Evolutionary conservation across 768 basidiomycete species (phyloP).

Genomic region (Kwoniella botswanensis): DNA sequence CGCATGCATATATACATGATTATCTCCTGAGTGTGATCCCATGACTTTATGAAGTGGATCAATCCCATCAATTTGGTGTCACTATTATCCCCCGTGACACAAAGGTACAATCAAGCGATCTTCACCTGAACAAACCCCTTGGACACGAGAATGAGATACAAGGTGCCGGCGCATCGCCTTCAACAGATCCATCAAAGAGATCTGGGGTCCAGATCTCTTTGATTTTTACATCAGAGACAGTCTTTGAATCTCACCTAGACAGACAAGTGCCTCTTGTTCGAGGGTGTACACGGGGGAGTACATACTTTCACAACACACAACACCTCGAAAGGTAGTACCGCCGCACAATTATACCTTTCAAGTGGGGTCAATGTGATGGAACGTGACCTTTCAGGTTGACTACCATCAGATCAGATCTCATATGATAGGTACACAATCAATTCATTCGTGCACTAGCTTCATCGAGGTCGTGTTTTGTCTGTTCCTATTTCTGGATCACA

Average conservation of each 20-base stretch:
- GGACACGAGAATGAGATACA: too few species aligned
- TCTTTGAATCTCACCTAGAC: background rate
- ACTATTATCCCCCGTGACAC: too few species aligned
- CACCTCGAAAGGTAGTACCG: background rate
- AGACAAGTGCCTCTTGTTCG: background rate
- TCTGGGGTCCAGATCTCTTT: background rate
- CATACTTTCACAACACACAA: background rate
- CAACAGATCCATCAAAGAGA: background rate
- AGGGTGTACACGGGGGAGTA: background rate
- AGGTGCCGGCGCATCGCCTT: background rate
- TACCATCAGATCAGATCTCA: background rate
- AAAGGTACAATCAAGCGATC: too few species aligned
- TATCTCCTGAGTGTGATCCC: too few species aligned
- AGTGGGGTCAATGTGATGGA: background rate
- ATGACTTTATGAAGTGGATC: too few species aligned
- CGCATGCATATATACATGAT: too few species aligned
- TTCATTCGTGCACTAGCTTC: background rate
- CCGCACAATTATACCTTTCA: too few species aligned
- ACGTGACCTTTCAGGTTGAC: background rate
- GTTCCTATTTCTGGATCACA: background rate
- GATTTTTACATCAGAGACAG: background rate
- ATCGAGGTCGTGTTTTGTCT: background rate
- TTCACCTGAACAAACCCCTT: too few species aligned
- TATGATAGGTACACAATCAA: background rate
- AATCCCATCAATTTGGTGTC: too few species aligned